Evolutionary conservation across 2,329 filamentous ascomycete species (phyloP).

Genomic region (Trichoderma cornu-damae): DNA sequence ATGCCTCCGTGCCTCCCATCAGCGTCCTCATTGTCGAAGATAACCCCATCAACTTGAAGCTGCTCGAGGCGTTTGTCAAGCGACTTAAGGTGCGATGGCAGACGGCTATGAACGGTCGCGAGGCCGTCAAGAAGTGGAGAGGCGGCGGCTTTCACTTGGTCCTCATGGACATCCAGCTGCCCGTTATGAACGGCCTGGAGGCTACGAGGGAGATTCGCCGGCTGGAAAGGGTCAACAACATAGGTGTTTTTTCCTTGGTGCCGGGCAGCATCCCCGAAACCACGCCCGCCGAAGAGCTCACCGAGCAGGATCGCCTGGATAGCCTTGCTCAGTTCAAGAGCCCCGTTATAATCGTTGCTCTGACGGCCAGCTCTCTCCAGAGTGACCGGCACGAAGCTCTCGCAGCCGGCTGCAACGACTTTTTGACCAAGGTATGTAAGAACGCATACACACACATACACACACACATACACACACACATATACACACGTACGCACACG

Average conservation of each 20-base stretch:
- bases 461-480: too few species aligned
- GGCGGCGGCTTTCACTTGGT: slow-evolving; percentile 91
- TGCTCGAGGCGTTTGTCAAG: slow-evolving; percentile 94
- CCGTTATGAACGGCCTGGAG: slow-evolving; percentile 91
- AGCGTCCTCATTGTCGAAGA: slow-evolving; percentile 98
- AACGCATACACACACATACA: not conserved
- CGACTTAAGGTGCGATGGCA: slow-evolving; percentile 92
- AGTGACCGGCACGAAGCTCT: slow-evolving; percentile 92
- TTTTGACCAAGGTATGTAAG: slow-evolving; percentile 79
- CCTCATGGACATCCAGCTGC: slow-evolving; percentile 96
- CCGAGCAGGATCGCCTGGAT: slow-evolving; percentile 63
- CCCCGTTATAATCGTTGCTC: slow-evolving; percentile 93
- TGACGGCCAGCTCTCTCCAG: slow-evolving; percentile 91
- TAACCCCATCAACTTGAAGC: slow-evolving; percentile 93
- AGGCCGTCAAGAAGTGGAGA: slow-evolving; percentile 91
- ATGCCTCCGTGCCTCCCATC: slow-evolving; percentile 82
- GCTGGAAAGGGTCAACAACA: slow-evolving; percentile 82
- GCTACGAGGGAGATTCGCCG: slow-evolving; percentile 92
- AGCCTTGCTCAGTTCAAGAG: slow-evolving; percentile 79
- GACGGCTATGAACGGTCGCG: slow-evolving; percentile 91
- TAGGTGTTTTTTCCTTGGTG: slow-evolving; percentile 76
- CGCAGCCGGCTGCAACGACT: slow-evolving; percentile 95
- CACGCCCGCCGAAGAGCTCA: slow-evolving; percentile 38
- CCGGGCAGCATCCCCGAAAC: slow-evolving; percentile 50
- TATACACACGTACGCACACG: not conserved